Conservation (phyloP, 1,139 yeast genomes). For the Chernovozyma aurita region DNA sequence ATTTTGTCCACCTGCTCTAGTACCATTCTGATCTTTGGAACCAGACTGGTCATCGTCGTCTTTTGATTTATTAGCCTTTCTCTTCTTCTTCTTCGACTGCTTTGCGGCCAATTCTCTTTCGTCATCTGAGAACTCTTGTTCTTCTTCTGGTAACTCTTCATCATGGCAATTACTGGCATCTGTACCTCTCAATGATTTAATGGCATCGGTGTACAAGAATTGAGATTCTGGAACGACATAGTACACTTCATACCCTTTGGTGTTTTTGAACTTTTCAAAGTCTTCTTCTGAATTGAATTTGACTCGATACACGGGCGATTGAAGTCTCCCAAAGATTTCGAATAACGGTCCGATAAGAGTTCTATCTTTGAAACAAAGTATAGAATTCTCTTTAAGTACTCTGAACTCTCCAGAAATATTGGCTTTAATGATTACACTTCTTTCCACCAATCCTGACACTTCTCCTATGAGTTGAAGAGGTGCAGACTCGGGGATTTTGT, state of each 20-base stretch:
- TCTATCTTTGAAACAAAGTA: slow-evolving; percentile 73
- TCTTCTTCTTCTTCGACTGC: slow-evolving; percentile 55
- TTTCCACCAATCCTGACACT: slow-evolving; percentile 67
- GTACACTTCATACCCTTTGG: slow-evolving; percentile 56
- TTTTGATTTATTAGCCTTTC: slow-evolving; percentile 34
- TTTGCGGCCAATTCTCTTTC: slow-evolving; percentile 66
- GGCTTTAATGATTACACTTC: slow-evolving; percentile 69
- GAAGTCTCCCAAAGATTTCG: slow-evolving; percentile 89
- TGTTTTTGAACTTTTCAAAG: slow-evolving; percentile 37
- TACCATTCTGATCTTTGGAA: neutral
- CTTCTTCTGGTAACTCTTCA: slow-evolving; percentile 89
- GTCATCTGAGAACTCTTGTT: slow-evolving; percentile 93
- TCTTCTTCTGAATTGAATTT: slow-evolving; percentile 57
- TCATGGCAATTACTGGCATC: slow-evolving; percentile 96
- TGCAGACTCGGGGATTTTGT: slow-evolving; percentile 51
- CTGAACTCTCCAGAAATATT: slow-evolving; percentile 80
- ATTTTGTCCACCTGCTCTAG: slow-evolving; percentile 4
- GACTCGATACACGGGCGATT: slow-evolving; percentile 78
- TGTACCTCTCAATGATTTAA: slow-evolving; percentile 72
- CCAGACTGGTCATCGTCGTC: slow-evolving; percentile 5
- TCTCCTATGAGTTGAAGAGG: slow-evolving; percentile 72
- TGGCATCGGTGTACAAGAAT: slow-evolving; percentile 70
- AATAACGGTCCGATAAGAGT: slow-evolving; percentile 74
- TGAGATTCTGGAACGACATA: slow-evolving; percentile 81
- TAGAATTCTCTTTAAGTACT: slow-evolving; percentile 75